A percentile compares a stretch with the other conserved stretches of the same genome.
phyloP scores from a whole-genome alignment of 371 early-diverging fungal species.

The Chytridium lagenaria region DNA sequence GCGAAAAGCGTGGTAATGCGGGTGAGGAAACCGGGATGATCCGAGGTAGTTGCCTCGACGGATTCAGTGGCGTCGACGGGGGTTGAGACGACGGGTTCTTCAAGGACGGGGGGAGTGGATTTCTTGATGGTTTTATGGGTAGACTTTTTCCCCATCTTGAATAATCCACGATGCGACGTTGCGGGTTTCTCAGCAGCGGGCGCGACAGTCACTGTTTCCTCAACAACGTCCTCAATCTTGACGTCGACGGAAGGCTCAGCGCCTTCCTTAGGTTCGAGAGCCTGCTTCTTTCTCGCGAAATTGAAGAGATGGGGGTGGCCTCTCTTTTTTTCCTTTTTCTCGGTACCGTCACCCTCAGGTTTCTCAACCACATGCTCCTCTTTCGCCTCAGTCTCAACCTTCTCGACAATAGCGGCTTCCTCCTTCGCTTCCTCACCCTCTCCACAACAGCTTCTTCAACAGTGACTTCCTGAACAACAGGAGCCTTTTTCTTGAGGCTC shows the following conservation, averaged over 20 bases:
- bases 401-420: background rate
- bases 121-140: too few species aligned
- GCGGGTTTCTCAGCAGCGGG: background rate
- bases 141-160: too few species aligned
- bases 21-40: too few species aligned
- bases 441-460: background rate
- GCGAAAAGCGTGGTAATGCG: background rate
- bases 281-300: background rate
- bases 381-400: background rate
- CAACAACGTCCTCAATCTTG: background rate
- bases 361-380: background rate
- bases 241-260: background rate
- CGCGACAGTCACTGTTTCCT: background rate
- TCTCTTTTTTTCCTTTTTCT: conserved; percentile 3
- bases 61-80: background rate
- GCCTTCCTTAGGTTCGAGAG: background rate
- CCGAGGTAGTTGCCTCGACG: background rate
- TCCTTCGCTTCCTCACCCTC: too few species aligned
- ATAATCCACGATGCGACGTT: too few species aligned
- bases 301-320: background rate
- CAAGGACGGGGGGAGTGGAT: too few species aligned
- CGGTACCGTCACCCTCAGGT: background rate
- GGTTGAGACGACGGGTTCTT: background rate
- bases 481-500: background rate
- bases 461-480: background rate